Percentiles rank a stretch among this genome's conserved stretches.
Evolutionary conservation across 202 grass and related monocot genomes (phyloP).

Genomic region (Carex arenaria): DNA sequence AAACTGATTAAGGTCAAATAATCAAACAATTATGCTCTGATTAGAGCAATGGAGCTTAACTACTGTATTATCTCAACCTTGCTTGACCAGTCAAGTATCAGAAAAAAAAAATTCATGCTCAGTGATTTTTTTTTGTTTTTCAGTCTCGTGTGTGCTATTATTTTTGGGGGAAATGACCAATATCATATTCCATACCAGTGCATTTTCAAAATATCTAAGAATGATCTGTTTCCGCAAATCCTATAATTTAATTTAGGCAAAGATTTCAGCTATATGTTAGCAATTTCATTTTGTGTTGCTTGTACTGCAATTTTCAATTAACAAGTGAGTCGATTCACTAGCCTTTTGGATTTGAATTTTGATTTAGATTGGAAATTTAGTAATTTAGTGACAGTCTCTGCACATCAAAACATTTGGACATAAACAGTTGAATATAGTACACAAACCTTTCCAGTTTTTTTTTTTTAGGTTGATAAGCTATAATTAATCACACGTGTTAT

Average conservation of each 20-base stretch:
- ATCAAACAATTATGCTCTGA: not conserved
- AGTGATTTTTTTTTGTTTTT: not conserved
- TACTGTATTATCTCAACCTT: not conserved
- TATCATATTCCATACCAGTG: not conserved
- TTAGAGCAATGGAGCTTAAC: not conserved
- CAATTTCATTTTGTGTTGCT: not conserved
- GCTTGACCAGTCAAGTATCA: not conserved
- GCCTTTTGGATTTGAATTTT: not conserved
- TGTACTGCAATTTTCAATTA: not conserved
- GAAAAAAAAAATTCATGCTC: not conserved
- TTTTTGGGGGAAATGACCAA: not conserved
- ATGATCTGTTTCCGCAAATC: not conserved
- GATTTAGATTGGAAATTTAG: not conserved
- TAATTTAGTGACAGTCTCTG: not conserved
- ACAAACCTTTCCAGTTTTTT: not conserved
- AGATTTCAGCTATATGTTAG: not conserved
- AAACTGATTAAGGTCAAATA: not conserved
- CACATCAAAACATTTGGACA: not conserved
- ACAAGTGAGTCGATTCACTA: not conserved
- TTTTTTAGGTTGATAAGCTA: not conserved
- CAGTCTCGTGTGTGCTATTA: not conserved
- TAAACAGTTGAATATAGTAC: not conserved
- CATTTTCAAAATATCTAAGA: not conserved
- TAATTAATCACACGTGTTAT: not conserved
- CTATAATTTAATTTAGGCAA: not conserved